Conservation (phyloP, 2,329 filamentous ascomycete genomes). For the Fusarium sublunatum region DNA sequence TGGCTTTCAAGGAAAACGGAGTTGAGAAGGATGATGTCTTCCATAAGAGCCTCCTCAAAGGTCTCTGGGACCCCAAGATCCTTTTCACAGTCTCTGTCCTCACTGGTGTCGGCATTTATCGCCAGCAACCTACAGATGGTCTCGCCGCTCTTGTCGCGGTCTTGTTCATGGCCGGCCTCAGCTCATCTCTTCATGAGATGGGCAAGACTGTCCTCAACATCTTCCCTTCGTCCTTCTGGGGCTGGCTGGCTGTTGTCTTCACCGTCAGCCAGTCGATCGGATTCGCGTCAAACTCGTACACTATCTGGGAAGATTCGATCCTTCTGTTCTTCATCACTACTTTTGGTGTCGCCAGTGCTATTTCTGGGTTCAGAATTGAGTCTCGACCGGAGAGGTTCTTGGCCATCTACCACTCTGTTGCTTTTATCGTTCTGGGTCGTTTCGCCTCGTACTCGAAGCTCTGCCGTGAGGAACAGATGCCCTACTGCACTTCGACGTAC, state of each 20-base stretch:
- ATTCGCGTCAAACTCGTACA: conserved; percentile 97
- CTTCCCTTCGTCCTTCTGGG: conserved; percentile 83
- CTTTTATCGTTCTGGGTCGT: conserved; percentile 83
- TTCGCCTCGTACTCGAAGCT: conserved; percentile 88
- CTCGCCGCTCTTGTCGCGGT: conserved; percentile 55
- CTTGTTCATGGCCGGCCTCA: conserved; percentile 56
- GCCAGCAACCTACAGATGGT: conserved; percentile 49
- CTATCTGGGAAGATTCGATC: conserved; percentile 98
- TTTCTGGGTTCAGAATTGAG: conserved; percentile 80
- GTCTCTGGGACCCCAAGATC: conserved; percentile 52
- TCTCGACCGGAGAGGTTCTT: conserved; percentile 75
- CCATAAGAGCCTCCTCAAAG: conserved; percentile 51
- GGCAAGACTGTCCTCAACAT: conserved; percentile 63
- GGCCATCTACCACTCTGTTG: conserved; percentile 84
- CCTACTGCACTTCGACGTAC: conserved; percentile 93
- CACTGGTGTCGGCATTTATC: conserved; percentile 47
- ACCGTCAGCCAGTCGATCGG: conserved; percentile 89
- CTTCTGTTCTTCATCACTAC: conserved; percentile 90
- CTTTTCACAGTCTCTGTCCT: conserved; percentile 48
- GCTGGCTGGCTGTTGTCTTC: conserved; percentile 84
- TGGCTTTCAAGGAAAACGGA: conserved; percentile 51
- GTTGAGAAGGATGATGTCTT: conserved; percentile 55
- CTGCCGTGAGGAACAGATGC: conserved; percentile 98
- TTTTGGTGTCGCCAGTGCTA: conserved; percentile 80
- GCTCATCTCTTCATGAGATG: conserved; percentile 56